Conservation (phyloP, 2,329 filamentous ascomycete species). For the Alternaria burnsii region DNA sequence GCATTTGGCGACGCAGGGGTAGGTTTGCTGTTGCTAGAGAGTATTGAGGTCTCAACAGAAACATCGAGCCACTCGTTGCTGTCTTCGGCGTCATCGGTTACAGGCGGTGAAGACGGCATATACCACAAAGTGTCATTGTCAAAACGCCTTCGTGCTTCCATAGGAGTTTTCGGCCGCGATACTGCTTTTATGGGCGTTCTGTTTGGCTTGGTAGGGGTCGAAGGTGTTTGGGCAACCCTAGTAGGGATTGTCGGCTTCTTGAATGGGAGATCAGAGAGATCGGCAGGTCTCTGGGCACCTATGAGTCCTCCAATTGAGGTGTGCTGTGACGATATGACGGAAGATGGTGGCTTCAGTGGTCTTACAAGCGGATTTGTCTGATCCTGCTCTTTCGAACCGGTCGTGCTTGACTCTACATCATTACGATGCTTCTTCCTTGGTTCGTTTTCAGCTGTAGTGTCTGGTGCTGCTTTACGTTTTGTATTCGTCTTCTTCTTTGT, state of each 20-base stretch:
- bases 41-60: conserved; percentile 26
- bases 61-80: conserved; percentile 7
- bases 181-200: conserved; percentile 7
- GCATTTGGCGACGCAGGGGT: conserved; percentile 53
- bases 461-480: conserved; percentile 20
- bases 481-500: conserved; percentile 10
- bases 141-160: conserved; percentile 3
- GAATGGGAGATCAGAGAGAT: conserved; percentile 16
- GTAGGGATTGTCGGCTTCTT: conserved; percentile 27
- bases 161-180: conserved; percentile 17
- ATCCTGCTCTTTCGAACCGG: background rate
- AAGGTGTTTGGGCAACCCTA: conserved; percentile 17
- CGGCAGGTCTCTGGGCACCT: conserved; percentile 14
- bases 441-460: background rate
- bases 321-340: conserved; percentile 9
- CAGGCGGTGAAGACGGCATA: conserved; percentile 25
- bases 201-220: conserved; percentile 23
- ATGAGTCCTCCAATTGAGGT: conserved; percentile 26
- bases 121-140: conserved; percentile 6
- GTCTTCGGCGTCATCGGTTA: conserved; percentile 6
- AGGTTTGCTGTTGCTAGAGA: conserved; percentile 55
- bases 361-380: conserved; percentile 1
- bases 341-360: conserved; percentile 2
- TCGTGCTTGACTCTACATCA: background rate
- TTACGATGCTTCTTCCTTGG: conserved; percentile 6